Percentiles rank a stretch among this genome's conserved stretches.
Conservation (phyloP, 2,329 filamentous ascomycete species). For the Alternaria rosae region DNA sequence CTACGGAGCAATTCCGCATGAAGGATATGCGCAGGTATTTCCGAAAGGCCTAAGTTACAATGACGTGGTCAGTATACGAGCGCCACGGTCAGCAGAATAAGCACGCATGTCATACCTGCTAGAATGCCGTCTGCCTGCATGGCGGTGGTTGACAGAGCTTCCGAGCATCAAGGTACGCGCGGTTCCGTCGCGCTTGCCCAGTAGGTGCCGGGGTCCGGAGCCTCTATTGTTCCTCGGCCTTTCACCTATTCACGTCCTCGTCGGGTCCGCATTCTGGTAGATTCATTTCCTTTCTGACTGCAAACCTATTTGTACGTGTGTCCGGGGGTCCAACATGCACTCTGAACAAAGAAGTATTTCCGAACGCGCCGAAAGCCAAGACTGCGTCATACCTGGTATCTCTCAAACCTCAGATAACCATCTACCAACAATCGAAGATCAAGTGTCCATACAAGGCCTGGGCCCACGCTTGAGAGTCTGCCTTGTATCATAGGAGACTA, state of each 20-base stretch:
- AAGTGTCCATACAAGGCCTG: background rate
- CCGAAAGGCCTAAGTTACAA: slow-evolving; percentile 32
- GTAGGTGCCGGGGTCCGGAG: slow-evolving; percentile 22
- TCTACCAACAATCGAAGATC: background rate
- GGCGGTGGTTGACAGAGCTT: slow-evolving; percentile 19
- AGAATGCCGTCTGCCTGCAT: slow-evolving; percentile 26
- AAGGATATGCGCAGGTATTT: slow-evolving; percentile 55
- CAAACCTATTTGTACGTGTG: background rate
- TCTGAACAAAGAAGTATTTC: background rate
- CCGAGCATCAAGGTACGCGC: slow-evolving; percentile 10
- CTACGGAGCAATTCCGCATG: slow-evolving; percentile 59
- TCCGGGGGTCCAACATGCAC: slow-evolving; percentile 3
- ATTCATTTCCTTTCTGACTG: background rate
- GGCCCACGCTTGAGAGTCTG: background rate
- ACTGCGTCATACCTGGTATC: slow-evolving; percentile 7
- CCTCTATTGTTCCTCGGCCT: slow-evolving; percentile 27
- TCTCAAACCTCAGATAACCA: background rate
- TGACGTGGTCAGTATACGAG: slow-evolving; percentile 21
- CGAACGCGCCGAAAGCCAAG: slow-evolving; percentile 16
- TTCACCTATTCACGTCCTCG: background rate
- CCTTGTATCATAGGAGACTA: background rate
- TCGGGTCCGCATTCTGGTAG: background rate
- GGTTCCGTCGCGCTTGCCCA: slow-evolving; percentile 16
- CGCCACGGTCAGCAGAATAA: background rate
- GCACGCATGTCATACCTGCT: slow-evolving; percentile 28